These are phyloP conservation scores for Pancytospora epiphaga DNA, from an alignment of 371 early-diverging fungal species.

Conservation along the genomic window DNA sequence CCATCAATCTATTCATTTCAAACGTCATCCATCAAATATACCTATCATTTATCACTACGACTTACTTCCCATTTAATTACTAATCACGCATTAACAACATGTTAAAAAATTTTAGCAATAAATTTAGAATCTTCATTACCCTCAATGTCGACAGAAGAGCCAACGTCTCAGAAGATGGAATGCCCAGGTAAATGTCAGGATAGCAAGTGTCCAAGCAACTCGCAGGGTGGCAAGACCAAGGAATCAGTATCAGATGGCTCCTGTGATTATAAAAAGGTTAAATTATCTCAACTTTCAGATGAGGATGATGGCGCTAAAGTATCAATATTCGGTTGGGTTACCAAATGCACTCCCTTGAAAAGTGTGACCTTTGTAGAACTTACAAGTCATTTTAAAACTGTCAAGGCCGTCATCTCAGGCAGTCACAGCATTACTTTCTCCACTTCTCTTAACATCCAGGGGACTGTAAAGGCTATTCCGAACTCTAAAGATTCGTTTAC, in stretches of 20 bases:
- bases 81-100: too few species aligned
- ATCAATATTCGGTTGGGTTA: constrained; percentile 57
- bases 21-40: too few species aligned
- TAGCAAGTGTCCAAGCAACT: too few species aligned
- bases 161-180: too few species aligned
- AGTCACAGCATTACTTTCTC: constrained; percentile 47
- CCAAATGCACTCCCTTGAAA: constrained; percentile 31
- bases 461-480: constrained; percentile 49
- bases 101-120: too few species aligned
- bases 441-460: constrained; percentile 53
- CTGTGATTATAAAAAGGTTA: constrained; percentile 13
- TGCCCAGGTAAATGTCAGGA: too few species aligned
- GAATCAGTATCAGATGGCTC: background rate
- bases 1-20: too few species aligned
- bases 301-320: constrained; percentile 44
- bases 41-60: too few species aligned
- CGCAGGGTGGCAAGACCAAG: too few species aligned
- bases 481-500: constrained; percentile 40
- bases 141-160: too few species aligned
- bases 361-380: constrained; percentile 50
- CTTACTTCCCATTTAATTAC: too few species aligned
- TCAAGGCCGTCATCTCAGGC: constrained; percentile 51
- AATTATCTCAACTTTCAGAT: background rate
- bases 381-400: constrained; percentile 40
- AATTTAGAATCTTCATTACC: too few species aligned